Conservation (phyloP, 129 eudicot genomes). For the Saposhnikovia divaricata region DNA sequence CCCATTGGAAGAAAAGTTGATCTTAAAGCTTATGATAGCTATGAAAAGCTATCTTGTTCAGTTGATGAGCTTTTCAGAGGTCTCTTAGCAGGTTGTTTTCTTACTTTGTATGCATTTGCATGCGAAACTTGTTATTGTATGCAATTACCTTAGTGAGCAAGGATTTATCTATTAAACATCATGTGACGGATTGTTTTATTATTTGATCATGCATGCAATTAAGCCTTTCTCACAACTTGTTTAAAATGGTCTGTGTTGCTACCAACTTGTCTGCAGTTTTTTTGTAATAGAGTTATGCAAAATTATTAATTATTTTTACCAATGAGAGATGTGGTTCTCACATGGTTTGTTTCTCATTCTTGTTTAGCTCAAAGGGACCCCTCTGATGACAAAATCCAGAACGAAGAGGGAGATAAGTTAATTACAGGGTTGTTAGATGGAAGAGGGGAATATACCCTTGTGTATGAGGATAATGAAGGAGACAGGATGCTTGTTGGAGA, state of each 20-base stretch:
- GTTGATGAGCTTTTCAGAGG: slow-evolving; percentile 95
- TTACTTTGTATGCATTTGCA: not conserved
- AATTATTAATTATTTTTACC: too few species aligned
- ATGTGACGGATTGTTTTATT: not conserved
- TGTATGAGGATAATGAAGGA: slow-evolving; percentile 95
- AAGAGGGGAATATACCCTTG: slow-evolving; percentile 91
- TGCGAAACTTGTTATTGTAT: not conserved
- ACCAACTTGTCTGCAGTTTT: not conserved
- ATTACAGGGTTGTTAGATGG: slow-evolving; percentile 78
- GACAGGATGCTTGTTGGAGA: slow-evolving; percentile 99
- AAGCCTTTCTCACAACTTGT: not conserved
- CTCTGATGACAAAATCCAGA: slow-evolving; percentile 26
- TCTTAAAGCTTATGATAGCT: slow-evolving; percentile 69
- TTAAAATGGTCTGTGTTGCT: not conserved
- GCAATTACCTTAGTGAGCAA: not conserved
- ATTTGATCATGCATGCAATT: not conserved
- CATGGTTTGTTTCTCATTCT: not conserved
- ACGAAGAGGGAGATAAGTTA: slow-evolving; percentile 36
- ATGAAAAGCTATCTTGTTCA: slow-evolving; percentile 64
- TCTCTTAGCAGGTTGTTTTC: slow-evolving; percentile 77
- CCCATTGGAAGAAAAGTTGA: slow-evolving; percentile 94
- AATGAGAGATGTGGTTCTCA: slow-evolving; percentile 1
- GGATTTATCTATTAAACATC: not conserved
- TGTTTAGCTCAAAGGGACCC: slow-evolving; percentile 66
- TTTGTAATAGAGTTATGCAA: not conserved